Evolutionary conservation across 2,329 filamentous ascomycete species (phyloP), one percentile per base, ranked within the genome.

Genomic region (Exophiala aquamarina): DNA sequence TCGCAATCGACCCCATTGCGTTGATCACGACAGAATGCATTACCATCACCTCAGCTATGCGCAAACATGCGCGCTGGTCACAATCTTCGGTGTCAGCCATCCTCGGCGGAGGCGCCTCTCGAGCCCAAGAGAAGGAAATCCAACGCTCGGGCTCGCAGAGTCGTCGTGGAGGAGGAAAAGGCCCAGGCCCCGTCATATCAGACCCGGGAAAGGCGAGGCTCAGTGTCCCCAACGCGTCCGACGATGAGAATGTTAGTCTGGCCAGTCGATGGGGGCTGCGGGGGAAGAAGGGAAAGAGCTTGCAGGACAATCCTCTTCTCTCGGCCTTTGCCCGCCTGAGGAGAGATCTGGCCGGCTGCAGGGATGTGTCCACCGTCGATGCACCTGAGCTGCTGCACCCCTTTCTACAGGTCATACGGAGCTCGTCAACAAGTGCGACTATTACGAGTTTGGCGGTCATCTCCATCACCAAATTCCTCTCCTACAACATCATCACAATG

Each of bases 11-110:
- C 63, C 90, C 91, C 1, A 85, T 95, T 47, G 91, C 90, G 39
- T 76, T 98, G 61, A 90, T 98, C 57, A 95, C 95, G 55, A 95
- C 92, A 70, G 93, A 98, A 83, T 98, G 93, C 70, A 97, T 97
- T 65, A 92, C 91, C 36, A 92, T 98, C 71, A 97, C 93, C 11
- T 96, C 92, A 54, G 90, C 91, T 52, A 96, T 98, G 80, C 91
- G 95, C 63, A 98, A 98, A 73, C 86, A 96, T 79, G 87, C 90
- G 56, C 87, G 93, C 57, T 97, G 92, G 77, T 89, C 90, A 38
- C 91, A 97, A 67, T 95, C 91, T 10, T 96, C 91, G 4, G 93
- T 98, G 35, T 90, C 93, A 29, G 92, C 92, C 43, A 98, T 98
- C 52, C 77, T 98, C 23, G 93, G 93, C 41, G 89, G 89, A 56